Evolutionary conservation across 176 grass and related monocot genomes (phyloP), one percentile per base, ranked within the genome.

Genomic region (Tillandsia fasciculata): DNA sequence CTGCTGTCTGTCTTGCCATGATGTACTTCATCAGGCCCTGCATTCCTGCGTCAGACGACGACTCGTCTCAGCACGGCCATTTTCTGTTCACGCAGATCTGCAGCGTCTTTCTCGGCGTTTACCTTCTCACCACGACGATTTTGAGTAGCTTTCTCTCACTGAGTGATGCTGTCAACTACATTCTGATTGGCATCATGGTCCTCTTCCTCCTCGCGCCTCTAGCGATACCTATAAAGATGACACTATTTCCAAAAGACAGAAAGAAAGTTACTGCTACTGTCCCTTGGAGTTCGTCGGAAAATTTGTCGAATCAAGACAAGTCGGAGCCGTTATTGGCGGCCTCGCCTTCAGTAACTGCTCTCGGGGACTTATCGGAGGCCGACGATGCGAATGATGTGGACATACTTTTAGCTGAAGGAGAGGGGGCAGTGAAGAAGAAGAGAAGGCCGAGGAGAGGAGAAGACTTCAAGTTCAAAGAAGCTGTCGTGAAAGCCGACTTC

Each of bases 11-110:
- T 61, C 2, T 97, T 65, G 80, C 80, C 50, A 84, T 80, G 10
- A 97, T 97, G 86, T 97, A 92, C 63, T 97, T 97, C 47, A 82
- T 97, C 3, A 82, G 82, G 12, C 93, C 93, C 66, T 97, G 93
- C n/a, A 77, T 76, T 0, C 89, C 93, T 22, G 87, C 86, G 0
- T 78, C 92, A 47, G 93, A 83, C 68, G 84, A 87, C 17, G 88
- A 81, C 24, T 81, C 74, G 29, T 67, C 72, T 22, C 86, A 97
- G 49, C 79, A 77, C 50, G 72, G 81, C 12, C 89, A 97, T 73
- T 97, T 97, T 65, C 5, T 92, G 11, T 97, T 87, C 63, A 79
- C 83, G 6, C 93, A 97, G 74, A 80, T 92, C 11, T 73, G 79
- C 0, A 90, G 86, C 8, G 49, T 90, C 52, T 10, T 97, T 52